Conservation (phyloP, 2,329 filamentous ascomycete genomes). For the Diaporthe helianthi region DNA sequence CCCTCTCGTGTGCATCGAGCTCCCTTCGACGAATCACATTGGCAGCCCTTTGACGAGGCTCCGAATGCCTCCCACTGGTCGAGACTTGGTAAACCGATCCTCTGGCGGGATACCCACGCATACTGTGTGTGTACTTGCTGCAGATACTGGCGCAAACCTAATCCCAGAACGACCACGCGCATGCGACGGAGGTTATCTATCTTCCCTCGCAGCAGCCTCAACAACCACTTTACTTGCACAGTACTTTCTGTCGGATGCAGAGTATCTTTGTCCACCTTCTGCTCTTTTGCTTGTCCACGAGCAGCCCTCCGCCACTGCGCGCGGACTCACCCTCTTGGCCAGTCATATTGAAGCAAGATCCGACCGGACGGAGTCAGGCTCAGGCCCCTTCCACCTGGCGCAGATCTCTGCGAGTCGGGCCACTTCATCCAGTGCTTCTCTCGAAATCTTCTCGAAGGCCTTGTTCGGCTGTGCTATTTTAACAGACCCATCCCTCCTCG, state of each 20-base stretch:
- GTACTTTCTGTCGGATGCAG: background rate
- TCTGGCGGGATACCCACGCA: slow-evolving; percentile 21
- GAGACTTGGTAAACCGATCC: background rate
- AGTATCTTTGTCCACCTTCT: background rate
- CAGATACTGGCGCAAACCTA: slow-evolving; percentile 15
- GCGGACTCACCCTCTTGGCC: slow-evolving; percentile 3
- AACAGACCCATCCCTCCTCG: slow-evolving; percentile 20
- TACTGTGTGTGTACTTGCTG: background rate
- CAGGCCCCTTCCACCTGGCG: slow-evolving; percentile 19
- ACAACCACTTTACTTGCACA: background rate
- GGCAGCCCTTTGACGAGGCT: slow-evolving; percentile 20
- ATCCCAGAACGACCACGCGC: slow-evolving; percentile 17
- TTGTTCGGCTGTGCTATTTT: background rate
- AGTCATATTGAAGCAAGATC: slow-evolving; percentile 26
- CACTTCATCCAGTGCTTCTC: slow-evolving; percentile 15
- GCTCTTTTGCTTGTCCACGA: background rate
- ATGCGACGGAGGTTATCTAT: slow-evolving; percentile 6
- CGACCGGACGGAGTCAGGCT: slow-evolving; percentile 27
- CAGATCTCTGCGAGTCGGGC: slow-evolving; percentile 25
- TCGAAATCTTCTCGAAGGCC: slow-evolving; percentile 22
- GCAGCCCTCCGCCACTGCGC: slow-evolving; percentile 12
- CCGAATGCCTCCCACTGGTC: slow-evolving; percentile 18
- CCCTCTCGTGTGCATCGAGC: background rate
- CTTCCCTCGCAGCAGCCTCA: slow-evolving; percentile 10
- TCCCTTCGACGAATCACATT: slow-evolving; percentile 4